Conservation (phyloP, 805 yeast species). For the Candida arabinofermentans region DNA sequence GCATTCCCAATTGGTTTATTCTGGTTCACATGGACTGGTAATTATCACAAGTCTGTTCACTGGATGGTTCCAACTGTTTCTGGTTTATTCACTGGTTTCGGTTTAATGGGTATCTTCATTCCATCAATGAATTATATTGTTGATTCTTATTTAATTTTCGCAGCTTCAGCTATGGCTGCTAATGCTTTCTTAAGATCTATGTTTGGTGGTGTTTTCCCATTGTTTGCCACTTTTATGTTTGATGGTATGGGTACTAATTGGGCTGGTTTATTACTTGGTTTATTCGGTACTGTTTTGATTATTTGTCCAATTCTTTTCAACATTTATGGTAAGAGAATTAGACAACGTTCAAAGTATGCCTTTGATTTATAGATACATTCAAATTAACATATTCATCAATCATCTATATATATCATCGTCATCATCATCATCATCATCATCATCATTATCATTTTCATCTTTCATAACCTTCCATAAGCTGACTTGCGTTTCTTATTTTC, state of each 20-base stretch:
- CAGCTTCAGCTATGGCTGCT: slow-evolving; percentile 61
- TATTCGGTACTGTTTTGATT: slow-evolving; percentile 50
- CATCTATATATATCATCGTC: no score
- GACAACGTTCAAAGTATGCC: slow-evolving; percentile 58
- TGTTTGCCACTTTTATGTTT: slow-evolving; percentile 72
- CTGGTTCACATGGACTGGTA: slow-evolving; percentile 89
- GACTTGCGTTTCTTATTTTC: no score
- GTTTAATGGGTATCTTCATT: slow-evolving; percentile 63
- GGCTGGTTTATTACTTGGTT: slow-evolving; percentile 73
- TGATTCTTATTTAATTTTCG: slow-evolving; percentile 64
- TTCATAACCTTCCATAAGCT: no score
- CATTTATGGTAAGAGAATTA: slow-evolving; percentile 52
- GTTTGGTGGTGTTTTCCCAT: slow-evolving; percentile 68
- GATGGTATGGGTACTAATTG: slow-evolving; percentile 63
- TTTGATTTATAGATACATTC: slow-evolving; percentile 22
- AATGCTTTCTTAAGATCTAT: slow-evolving; percentile 64
- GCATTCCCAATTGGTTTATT: slow-evolving; percentile 74
- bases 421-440: no score
- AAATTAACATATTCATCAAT: not conserved
- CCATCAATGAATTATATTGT: slow-evolving; percentile 69
- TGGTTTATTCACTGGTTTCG: slow-evolving; percentile 62
- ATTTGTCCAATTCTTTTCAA: slow-evolving; percentile 69
- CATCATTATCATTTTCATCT: no score
- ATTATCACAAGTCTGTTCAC: slow-evolving; percentile 62
- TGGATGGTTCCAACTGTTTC: slow-evolving; percentile 80